Conservation (phyloP, 257 asterid species). For the Lycium ferocissimum region DNA sequence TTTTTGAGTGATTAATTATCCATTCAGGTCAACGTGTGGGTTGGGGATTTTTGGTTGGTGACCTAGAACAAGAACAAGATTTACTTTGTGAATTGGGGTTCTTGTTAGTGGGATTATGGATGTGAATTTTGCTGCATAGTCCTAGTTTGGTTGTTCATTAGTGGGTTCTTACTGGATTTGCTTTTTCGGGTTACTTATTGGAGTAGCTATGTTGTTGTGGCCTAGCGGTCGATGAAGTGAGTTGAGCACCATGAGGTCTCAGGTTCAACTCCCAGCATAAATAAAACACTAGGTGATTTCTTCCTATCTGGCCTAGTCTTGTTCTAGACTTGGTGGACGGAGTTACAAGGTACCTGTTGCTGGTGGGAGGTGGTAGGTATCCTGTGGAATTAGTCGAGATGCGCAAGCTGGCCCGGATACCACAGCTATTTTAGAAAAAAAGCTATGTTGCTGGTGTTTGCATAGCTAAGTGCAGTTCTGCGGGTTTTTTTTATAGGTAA, state of each 20-base stretch:
- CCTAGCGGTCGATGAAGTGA: no score
- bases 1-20: background rate
- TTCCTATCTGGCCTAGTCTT: no score
- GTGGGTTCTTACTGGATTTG: conserved; percentile 24
- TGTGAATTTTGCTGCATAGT: background rate
- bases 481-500: background rate
- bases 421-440: no score
- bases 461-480: background rate
- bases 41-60: background rate
- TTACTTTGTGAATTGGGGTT: conserved; percentile 22
- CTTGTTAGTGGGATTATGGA: background rate
- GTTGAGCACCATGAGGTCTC: no score
- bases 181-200: background rate
- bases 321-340: no score
- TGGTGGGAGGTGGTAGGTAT: no score
- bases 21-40: conserved; percentile 17
- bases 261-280: no score
- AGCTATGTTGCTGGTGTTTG: conserved; percentile 18
- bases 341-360: no score
- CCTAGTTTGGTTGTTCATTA: background rate
- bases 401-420: no score
- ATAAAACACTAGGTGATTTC: no score
- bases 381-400: no score
- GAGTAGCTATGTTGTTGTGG: background rate
- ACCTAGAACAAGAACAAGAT: background rate